Evolutionary conservation across 2,329 filamentous ascomycete genomes (phyloP).

Genomic region (Trichoderma afroharzianum): DNA sequence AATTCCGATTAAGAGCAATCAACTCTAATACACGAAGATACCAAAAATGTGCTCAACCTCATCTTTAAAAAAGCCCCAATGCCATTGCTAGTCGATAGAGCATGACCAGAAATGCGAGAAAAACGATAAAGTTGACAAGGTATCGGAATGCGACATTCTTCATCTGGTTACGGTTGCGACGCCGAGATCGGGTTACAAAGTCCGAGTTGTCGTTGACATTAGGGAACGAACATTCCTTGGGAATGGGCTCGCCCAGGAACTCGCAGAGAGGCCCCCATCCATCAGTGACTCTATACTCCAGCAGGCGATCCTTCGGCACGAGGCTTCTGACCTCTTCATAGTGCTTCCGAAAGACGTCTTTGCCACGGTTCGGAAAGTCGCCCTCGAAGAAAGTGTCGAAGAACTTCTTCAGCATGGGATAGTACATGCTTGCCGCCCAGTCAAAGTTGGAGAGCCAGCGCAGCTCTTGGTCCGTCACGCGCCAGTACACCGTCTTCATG

Average conservation of each 20-base stretch:
- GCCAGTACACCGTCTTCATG: slow-evolving; percentile 66
- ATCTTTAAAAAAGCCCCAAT: background rate
- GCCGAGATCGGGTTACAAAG: slow-evolving; percentile 32
- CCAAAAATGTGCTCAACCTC: background rate
- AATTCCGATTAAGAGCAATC: background rate
- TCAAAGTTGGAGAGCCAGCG: slow-evolving; percentile 39
- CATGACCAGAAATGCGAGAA: background rate
- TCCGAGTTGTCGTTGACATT: slow-evolving; percentile 34
- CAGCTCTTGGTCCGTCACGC: slow-evolving; percentile 59
- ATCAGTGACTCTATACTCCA: slow-evolving; percentile 33
- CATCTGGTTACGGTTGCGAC: slow-evolving; percentile 34
- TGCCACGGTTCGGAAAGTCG: slow-evolving; percentile 29
- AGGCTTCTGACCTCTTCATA: slow-evolving; percentile 16
- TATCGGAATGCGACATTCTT: slow-evolving; percentile 32
- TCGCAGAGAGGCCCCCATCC: slow-evolving; percentile 37
- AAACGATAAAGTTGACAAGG: slow-evolving; percentile 20
- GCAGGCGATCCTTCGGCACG: slow-evolving; percentile 18
- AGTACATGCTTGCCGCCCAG: slow-evolving; percentile 66
- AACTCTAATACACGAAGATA: background rate
- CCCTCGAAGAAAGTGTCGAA: slow-evolving; percentile 58
- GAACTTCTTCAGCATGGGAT: slow-evolving; percentile 67
- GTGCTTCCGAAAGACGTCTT: slow-evolving; percentile 29
- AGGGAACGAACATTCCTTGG: slow-evolving; percentile 26
- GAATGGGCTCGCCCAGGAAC: slow-evolving; percentile 34
- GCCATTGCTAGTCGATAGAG: background rate